Evolutionary conservation across 805 yeast species (phyloP), one percentile per base, ranked within the genome.

Genomic region (Candida taoyuanica): DNA sequence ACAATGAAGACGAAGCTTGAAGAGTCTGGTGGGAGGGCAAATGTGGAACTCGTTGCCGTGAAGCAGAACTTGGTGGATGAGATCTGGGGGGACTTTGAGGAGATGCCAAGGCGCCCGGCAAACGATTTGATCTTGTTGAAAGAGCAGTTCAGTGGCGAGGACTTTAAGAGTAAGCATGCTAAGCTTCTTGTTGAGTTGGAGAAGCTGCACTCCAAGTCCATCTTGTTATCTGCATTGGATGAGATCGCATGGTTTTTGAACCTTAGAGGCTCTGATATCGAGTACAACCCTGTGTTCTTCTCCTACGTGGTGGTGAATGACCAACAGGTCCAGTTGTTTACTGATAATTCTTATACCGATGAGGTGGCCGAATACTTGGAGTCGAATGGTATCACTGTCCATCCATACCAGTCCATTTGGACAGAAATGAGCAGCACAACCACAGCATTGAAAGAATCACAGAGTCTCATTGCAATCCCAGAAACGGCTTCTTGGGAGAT

Each of bases 171-270:
- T 3, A 93, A 93, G 58, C 60, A 85, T 29, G 53, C 52, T 2
- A 71, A 73, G 39, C 62, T 81, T 21, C 44, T 67, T 33, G 42
- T 55, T 1, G 47, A 55, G 9, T 59, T 78, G 52, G 52, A 53
- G 37, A 39, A 59, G 34, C 42, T 59, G 28, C 42, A 56, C 23
- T 54, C 73, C 40, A 47, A 59, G 46, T 72, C 76, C 2, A 67
- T 85, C 32, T 64, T 88, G 12, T 67, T 85, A 3, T 69, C 78
- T n/a, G 78, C 88, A 1, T 62, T 89, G 36, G 97, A 91, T 63
- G 96, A 89, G 49, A 76, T 88, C 45, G 93, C 95, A 7, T 89
- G 96, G 96, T 63, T 88, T 30, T 73, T 88, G 55, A 91, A 91
- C 55, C 63, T 91, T 39, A 76, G 98, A 47, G 85, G 89, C 5